phyloP scores from a whole-genome alignment of 805 yeast genomes.

The Starmerella bacillaris region DNA sequence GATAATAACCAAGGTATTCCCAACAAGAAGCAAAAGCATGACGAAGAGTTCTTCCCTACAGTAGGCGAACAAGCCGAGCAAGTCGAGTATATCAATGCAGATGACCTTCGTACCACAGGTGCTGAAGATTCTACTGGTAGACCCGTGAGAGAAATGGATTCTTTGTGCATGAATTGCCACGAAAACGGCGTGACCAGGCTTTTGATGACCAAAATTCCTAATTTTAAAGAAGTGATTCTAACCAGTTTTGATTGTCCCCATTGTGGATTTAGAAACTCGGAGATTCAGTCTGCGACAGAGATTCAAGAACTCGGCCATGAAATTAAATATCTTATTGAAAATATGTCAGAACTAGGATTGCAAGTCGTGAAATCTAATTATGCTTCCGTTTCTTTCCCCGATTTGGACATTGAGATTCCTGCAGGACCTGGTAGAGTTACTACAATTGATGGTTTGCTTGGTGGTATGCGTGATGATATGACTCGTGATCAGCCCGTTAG shows the following conservation, averaged over 20 bases:
- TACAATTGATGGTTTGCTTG: constrained; percentile 73
- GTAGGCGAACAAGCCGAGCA: constrained; percentile 21
- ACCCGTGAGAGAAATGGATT: constrained; percentile 88
- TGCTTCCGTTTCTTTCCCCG: constrained; percentile 60
- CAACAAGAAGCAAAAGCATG: constrained; percentile 7
- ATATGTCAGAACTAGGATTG: constrained; percentile 58
- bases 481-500: constrained; percentile 66
- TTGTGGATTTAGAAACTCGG: constrained; percentile 79
- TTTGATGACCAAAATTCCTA: constrained; percentile 77
- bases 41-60: constrained; percentile 14
- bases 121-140: constrained; percentile 74
- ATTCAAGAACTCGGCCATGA: constrained; percentile 78
- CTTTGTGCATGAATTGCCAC: constrained; percentile 90
- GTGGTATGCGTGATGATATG: constrained; percentile 70
- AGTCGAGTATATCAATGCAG: constrained; percentile 31
- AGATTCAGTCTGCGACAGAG: constrained; percentile 86
- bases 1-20: too few species aligned
- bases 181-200: constrained; percentile 69
- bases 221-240: constrained; percentile 70
- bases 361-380: constrained; percentile 85
- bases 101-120: constrained; percentile 47
- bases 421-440: constrained; percentile 87
- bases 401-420: constrained; percentile 85
- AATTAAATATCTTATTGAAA: constrained; percentile 51
- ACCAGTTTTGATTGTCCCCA: constrained; percentile 95